phyloP scores from a whole-genome alignment of 805 yeast species.

The Candida boidinii region DNA sequence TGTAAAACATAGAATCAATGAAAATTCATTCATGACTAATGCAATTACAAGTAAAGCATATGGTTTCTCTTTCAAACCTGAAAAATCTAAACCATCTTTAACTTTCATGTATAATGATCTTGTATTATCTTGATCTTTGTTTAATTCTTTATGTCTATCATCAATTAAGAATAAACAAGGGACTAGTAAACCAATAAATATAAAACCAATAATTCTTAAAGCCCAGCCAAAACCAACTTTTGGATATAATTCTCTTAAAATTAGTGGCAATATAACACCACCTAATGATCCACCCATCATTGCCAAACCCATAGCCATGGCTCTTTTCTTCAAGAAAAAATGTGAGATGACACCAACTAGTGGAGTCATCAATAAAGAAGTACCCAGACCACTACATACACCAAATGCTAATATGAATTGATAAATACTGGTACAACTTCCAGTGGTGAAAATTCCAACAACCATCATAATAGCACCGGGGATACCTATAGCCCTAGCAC shows the following conservation, averaged over 20 bases:
- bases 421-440: conserved; percentile 32
- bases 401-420: conserved; percentile 49
- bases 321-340: conserved; percentile 51
- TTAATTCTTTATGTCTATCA: conserved; percentile 17
- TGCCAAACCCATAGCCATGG: conserved; percentile 52
- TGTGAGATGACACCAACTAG: conserved; percentile 47
- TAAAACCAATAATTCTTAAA: conserved; percentile 41
- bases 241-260: conserved; percentile 39
- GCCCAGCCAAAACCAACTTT: conserved; percentile 56
- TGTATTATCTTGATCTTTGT: not conserved
- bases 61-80: conserved; percentile 31
- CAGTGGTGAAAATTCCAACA: conserved; percentile 35
- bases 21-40: conserved; percentile 40
- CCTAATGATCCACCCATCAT: conserved; percentile 54
- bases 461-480: conserved; percentile 28
- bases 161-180: conserved; percentile 25
- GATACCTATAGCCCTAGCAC: conserved; percentile 29
- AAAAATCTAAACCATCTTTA: conserved; percentile 27
- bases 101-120: conserved; percentile 10
- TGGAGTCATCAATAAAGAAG: conserved; percentile 35
- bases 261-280: conserved; percentile 46
- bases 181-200: conserved; percentile 25
- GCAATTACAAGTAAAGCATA: conserved; percentile 32
- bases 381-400: conserved; percentile 33
- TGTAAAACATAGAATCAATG: conserved; percentile 41